A percentile compares a stretch with the other conserved stretches of the same genome.
These are phyloP conservation scores for Aspergillus sp. DNA, from an alignment of 2,329 filamentous ascomycete genomes.

Conservation along the genomic window DNA sequence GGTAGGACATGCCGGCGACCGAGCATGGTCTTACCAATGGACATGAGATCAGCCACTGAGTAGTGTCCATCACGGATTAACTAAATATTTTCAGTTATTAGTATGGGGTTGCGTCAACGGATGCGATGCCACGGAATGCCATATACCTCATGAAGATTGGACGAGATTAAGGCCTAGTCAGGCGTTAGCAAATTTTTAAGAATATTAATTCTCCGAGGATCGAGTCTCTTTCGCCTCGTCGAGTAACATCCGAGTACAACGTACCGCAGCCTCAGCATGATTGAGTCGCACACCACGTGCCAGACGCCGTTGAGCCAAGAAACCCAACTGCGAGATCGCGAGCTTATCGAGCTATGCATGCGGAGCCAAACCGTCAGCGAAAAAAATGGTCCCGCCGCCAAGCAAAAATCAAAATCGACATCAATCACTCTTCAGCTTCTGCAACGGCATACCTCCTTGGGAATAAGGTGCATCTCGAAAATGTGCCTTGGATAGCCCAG, in stretches of 20 bases:
- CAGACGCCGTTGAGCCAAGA: conserved; percentile 82
- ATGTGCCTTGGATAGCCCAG: neutral
- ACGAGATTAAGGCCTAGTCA: conserved; percentile 62
- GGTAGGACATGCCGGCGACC: conserved; percentile 89
- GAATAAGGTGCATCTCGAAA: conserved; percentile 46
- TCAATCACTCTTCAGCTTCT: conserved; percentile 2
- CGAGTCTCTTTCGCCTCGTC: neutral
- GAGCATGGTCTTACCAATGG: conserved; percentile 85
- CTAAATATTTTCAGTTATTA: conserved; percentile 34
- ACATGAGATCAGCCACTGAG: conserved; percentile 90
- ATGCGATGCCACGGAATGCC: neutral
- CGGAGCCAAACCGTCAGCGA: conserved; percentile 3
- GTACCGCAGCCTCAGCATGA: conserved; percentile 80
- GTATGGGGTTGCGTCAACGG: neutral
- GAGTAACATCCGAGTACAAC: conserved; percentile 10
- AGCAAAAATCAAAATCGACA: neutral
- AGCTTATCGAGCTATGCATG: conserved; percentile 83
- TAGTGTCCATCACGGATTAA: conserved; percentile 96
- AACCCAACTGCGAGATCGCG: conserved; percentile 82
- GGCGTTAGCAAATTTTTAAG: conserved; percentile 8
- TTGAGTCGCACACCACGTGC: conserved; percentile 87
- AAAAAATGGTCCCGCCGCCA: neutral
- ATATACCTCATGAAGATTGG: conserved; percentile 78
- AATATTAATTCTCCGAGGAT: neutral
- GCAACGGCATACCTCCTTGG: conserved; percentile 41